Percentiles rank a stretch among this genome's conserved stretches.
Evolutionary conservation across 2,329 filamentous ascomycete species (phyloP).

Genomic region (Clonostachys byssicola): DNA sequence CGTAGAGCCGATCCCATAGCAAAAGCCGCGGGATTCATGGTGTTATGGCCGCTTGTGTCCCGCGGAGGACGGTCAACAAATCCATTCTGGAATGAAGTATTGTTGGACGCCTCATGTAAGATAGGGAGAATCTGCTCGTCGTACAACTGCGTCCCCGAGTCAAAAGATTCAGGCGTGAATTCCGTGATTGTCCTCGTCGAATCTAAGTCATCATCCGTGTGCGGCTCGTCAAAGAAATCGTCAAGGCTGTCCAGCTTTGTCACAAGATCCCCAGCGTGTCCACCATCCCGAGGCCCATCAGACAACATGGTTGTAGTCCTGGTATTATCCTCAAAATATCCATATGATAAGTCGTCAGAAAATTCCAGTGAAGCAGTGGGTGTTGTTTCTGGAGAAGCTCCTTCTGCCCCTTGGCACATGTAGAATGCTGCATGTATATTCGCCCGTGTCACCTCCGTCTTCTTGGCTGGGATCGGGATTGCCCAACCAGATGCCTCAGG

Average conservation of each 20-base stretch:
- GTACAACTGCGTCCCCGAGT: conserved; percentile 78
- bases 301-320: conserved; percentile 91
- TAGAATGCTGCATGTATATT: conserved; percentile 98
- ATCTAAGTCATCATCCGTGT: conserved; percentile 51
- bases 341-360: conserved; percentile 79
- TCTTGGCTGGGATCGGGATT: conserved; percentile 85
- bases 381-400: conserved; percentile 51
- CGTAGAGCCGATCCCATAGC: conserved; percentile 38
- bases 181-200: conserved; percentile 62
- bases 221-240: conserved; percentile 76
- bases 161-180: conserved; percentile 61
- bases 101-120: conserved; percentile 77
- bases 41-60: conserved; percentile 55
- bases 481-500: conserved; percentile 96
- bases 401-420: conserved; percentile 72
- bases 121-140: conserved; percentile 92
- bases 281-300: conserved; percentile 71
- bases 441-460: conserved; percentile 78
- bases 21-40: conserved; percentile 61
- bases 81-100: conserved; percentile 81
- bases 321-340: conserved; percentile 67
- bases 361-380: conserved; percentile 89
- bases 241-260: conserved; percentile 75
- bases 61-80: conserved; percentile 70
- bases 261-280: conserved; percentile 72